Evolutionary conservation across 2,329 filamentous ascomycete species (phyloP).

Genomic region (Hymenoscyphus albidus): DNA sequence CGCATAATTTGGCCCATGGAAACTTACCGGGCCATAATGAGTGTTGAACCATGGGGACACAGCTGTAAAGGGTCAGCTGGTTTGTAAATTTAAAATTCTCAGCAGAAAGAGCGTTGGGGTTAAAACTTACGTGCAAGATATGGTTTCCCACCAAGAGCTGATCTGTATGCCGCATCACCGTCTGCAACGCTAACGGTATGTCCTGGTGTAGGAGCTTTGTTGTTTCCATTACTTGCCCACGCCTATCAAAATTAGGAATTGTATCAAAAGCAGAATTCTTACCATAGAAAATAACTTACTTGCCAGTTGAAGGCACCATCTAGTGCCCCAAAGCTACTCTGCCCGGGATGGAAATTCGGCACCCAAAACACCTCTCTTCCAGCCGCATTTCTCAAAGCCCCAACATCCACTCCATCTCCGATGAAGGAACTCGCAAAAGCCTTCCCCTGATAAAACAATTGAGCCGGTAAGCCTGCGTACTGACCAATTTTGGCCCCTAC

Average conservation of each 20-base stretch:
- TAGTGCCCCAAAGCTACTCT: constrained; percentile 17
- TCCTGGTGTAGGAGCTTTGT: constrained; percentile 23
- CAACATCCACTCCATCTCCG: constrained; percentile 43
- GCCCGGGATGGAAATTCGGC: constrained; percentile 25
- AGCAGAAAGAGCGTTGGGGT: too few relatives aligned
- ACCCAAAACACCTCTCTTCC: constrained; percentile 26
- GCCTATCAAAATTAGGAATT: constrained; percentile 12
- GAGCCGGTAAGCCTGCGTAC: constrained; percentile 33
- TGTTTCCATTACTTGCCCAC: constrained; percentile 26
- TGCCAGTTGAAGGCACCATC: constrained; percentile 28
- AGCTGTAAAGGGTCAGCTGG: constrained; percentile 1
- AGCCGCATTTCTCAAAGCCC: constrained; percentile 37
- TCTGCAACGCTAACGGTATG: constrained; percentile 23
- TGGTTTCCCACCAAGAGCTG: constrained; percentile 22
- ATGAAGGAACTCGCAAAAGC: constrained; percentile 46
- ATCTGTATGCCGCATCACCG: constrained; percentile 20
- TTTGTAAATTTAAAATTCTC: not conserved
- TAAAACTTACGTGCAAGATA: constrained; percentile 22
- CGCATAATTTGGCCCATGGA: not conserved
- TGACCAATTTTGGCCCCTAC: constrained; percentile 31
- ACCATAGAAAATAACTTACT: constrained; percentile 10
- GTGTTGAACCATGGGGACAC: constrained; percentile 39
- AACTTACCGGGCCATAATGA: constrained; percentile 32
- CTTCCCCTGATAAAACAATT: constrained; percentile 35
- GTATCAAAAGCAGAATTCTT: too few relatives aligned